Evolutionary conservation across 495 filamentous ascomycete genomes (phyloP), one percentile per base, ranked within the genome.

Genomic region (Daldinia childiae): DNA sequence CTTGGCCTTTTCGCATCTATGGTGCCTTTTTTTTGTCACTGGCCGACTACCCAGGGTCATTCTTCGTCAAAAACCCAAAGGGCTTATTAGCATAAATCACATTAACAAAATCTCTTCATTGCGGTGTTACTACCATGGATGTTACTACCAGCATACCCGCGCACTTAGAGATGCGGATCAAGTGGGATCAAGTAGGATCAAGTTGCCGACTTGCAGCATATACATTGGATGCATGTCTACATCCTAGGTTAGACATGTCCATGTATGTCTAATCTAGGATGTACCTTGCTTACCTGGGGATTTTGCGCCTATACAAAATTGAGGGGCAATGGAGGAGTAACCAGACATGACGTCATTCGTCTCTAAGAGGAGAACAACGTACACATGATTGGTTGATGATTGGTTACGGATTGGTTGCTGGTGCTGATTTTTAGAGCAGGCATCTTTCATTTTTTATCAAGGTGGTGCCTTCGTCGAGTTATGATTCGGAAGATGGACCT

Each of bases 321-420:
- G 43, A 48, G 43, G 43, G 43, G 43, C 43, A 48, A 9, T 19
- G 43, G 63, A 60, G 55, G 29, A 60, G 48, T 26, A 55, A n/a
- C 59, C 52, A 43, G 19, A 32, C 7, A 45, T 73, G 70, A 73
- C 61, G 70, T 73, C 70, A 73, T 65, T 39, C 50, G 15, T 65
- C 58, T 58, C 8, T 48, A 38, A 50, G 56, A 65, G 62, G 62
- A 45, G 29, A 36, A n/a, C 12, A 38, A 6, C 48, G 12, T 38
- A 27, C 19, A 58, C 45, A 39, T 73, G 21, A 73, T 73, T 73
- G 70, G 70, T 15, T 62, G 2, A 14, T n/a, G 29, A 26, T 26
- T 26, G 24, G 24, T 26, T 26, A 3, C 24, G n/a, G n/a, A n/a
- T n/a, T 26, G 24, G 27, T n/a, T 62, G 4, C 19, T 8, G 29